These are phyloP conservation scores for Exophiala spinifera DNA, from an alignment of 2,329 filamentous ascomycete genomes.

Conservation along the genomic window DNA sequence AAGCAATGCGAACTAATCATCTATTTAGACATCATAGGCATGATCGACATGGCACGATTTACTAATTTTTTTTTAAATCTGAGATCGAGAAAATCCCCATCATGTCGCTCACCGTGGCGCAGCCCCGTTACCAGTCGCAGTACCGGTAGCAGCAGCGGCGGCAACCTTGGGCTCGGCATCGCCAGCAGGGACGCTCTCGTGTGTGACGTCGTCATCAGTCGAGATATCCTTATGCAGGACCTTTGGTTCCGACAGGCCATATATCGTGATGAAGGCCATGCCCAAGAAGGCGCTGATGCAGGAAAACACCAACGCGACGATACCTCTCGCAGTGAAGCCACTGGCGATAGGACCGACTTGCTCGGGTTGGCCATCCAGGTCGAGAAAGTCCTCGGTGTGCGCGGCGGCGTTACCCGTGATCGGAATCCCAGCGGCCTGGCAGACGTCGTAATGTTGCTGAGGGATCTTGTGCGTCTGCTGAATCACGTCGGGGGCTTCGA, in stretches of 20 bases:
- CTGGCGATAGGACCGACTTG: constrained; percentile 51
- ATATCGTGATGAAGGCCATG: constrained; percentile 64
- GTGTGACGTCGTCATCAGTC: background rate
- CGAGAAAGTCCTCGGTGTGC: constrained; percentile 60
- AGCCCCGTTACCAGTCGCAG: background rate
- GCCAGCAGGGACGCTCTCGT: constrained; percentile 3
- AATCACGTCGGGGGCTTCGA: constrained; percentile 53
- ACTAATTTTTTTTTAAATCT: too few species aligned
- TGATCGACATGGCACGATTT: too few species aligned
- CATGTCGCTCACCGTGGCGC: too few species aligned
- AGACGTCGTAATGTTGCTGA: constrained; percentile 57
- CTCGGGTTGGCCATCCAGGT: constrained; percentile 64
- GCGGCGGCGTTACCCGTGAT: constrained; percentile 69
- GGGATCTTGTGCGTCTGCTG: constrained; percentile 62
- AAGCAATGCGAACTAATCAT: too few species aligned
- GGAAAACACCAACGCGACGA: constrained; percentile 71
- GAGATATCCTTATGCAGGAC: background rate
- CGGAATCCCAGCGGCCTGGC: constrained; percentile 51
- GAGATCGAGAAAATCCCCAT: too few species aligned
- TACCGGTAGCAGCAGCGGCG: background rate
- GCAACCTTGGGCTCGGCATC: background rate
- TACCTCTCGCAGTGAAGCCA: constrained; percentile 67
- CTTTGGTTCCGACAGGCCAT: constrained; percentile 33
- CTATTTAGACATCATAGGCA: too few species aligned
- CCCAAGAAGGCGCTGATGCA: constrained; percentile 65